Percentiles rank a stretch among this genome's conserved stretches.
Conservation (phyloP, 1,284 basidiomycete species). For the Tilletiaria anomala region DNA sequence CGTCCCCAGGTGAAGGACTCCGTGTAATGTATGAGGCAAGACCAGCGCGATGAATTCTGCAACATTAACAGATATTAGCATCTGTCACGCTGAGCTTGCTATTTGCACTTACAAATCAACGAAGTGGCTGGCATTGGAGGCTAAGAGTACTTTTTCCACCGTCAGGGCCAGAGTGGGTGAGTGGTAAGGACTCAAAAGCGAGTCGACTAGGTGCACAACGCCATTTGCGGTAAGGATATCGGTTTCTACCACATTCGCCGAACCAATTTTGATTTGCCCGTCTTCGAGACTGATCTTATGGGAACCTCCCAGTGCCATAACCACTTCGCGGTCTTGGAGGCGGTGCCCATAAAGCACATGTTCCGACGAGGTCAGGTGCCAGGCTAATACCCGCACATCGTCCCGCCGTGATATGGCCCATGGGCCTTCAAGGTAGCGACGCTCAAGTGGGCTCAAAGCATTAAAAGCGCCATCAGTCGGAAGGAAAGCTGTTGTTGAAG, state of each 20-base stretch:
- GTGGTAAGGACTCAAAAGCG: not conserved
- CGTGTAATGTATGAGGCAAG: no score
- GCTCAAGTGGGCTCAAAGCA: not conserved
- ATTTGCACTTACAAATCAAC: no score
- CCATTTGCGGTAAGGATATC: slow-evolving; percentile 1
- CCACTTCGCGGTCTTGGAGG: not conserved
- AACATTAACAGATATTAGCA: no score
- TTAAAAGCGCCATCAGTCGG: not conserved
- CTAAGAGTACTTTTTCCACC: no score
- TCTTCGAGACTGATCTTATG: slow-evolving; percentile 55
- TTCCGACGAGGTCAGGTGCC: not conserved
- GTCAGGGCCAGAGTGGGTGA: no score
- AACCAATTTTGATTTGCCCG: slow-evolving; percentile 17
- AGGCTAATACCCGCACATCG: not conserved
- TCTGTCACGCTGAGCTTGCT: no score
- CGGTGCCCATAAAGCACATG: not conserved
- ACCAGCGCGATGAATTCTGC: no score
- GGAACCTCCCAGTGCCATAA: not conserved
- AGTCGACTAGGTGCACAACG: slow-evolving; percentile 1
- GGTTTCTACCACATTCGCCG: not conserved
- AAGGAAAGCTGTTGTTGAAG: not conserved
- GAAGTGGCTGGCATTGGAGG: no score
- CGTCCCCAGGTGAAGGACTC: no score
- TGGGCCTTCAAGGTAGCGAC: not conserved
- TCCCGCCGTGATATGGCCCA: not conserved